Percentiles rank a stretch among this genome's conserved stretches.
Evolutionary conservation across 257 asterid species (phyloP).

Genomic region (Avicennia marina): DNA sequence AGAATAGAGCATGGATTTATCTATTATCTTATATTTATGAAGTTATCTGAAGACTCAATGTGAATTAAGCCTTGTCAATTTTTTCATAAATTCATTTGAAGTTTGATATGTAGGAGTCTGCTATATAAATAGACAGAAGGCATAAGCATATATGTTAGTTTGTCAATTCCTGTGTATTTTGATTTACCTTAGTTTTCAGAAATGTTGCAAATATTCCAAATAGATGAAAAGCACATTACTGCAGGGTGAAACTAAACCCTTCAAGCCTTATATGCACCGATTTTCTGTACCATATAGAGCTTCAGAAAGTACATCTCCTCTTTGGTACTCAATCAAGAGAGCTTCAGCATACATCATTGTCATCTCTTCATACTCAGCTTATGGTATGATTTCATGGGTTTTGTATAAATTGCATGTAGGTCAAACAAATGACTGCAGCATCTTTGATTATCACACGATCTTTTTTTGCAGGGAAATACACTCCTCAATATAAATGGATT

Average conservation of each 20-base stretch:
- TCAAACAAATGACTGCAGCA: background rate
- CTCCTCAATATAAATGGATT: constrained; percentile 62
- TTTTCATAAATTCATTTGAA: background rate
- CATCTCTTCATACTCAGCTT: constrained; percentile 60
- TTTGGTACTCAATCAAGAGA: constrained; percentile 66
- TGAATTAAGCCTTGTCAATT: too few relatives aligned
- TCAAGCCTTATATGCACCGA: constrained; percentile 54
- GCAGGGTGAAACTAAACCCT: constrained; percentile 58
- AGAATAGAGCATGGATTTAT: too few relatives aligned
- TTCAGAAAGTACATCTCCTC: constrained; percentile 54
- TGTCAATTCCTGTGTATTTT: too few relatives aligned
- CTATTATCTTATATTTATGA: background rate
- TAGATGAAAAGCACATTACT: background rate
- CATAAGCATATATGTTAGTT: too few relatives aligned
- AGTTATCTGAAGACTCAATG: background rate
- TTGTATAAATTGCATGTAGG: background rate
- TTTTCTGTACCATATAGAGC: constrained; percentile 41
- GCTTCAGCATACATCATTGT: constrained; percentile 68
- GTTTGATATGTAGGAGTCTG: too few relatives aligned
- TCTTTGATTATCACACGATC: background rate
- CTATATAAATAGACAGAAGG: too few relatives aligned
- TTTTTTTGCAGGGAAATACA: constrained; percentile 45
- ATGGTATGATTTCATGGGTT: constrained; percentile 27
- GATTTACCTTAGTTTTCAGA: too few relatives aligned
- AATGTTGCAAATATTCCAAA: too few relatives aligned